Evolutionary conservation across 2,329 filamentous ascomycete genomes (phyloP).

Genomic region (Colletotrichum scovillei): DNA sequence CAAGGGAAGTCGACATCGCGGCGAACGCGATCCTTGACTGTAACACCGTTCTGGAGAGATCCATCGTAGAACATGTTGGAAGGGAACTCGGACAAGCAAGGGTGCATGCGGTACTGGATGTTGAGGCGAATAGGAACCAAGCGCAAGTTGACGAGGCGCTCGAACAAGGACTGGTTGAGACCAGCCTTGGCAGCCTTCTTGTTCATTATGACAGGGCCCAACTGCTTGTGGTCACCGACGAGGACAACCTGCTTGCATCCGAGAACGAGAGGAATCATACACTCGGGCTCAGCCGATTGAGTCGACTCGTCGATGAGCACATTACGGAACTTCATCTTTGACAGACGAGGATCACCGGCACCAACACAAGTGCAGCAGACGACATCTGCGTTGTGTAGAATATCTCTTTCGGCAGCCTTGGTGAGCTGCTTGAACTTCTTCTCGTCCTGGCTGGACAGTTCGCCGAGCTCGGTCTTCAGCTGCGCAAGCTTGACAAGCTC

Average conservation of each 20-base stretch:
- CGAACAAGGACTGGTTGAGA: slow-evolving; percentile 97
- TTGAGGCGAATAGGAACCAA: slow-evolving; percentile 92
- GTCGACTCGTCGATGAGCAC: slow-evolving; percentile 98
- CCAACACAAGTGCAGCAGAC: slow-evolving; percentile 99
- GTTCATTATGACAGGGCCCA: slow-evolving; percentile 99
- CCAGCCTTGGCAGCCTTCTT: slow-evolving; percentile 99
- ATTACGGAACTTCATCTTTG: slow-evolving; percentile 98
- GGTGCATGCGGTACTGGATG: slow-evolving; percentile 99
- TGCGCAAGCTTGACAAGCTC: slow-evolving; percentile 93
- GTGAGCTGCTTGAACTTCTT: slow-evolving; percentile 99
- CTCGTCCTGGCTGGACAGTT: slow-evolving; percentile 94
- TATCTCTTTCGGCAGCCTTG: slow-evolving; percentile 92
- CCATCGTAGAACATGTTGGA: slow-evolving; percentile 99
- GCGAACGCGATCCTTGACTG: slow-evolving; percentile 86
- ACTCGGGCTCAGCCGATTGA: slow-evolving; percentile 97
- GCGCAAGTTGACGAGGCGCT: slow-evolving; percentile 92
- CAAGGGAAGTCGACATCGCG: slow-evolving; percentile 98
- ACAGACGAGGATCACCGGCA: slow-evolving; percentile 92
- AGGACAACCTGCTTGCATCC: slow-evolving; percentile 99
- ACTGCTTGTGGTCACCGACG: slow-evolving; percentile 97
- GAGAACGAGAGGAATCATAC: slow-evolving; percentile 96
- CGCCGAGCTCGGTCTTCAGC: slow-evolving; percentile 90
- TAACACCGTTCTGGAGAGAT: slow-evolving; percentile 95
- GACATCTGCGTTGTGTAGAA: slow-evolving; percentile 93
- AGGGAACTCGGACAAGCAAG: slow-evolving; percentile 94